Evolutionary conservation across 768 basidiomycete species (phyloP).

Genomic region (Termitomyces eurrhizus): DNA sequence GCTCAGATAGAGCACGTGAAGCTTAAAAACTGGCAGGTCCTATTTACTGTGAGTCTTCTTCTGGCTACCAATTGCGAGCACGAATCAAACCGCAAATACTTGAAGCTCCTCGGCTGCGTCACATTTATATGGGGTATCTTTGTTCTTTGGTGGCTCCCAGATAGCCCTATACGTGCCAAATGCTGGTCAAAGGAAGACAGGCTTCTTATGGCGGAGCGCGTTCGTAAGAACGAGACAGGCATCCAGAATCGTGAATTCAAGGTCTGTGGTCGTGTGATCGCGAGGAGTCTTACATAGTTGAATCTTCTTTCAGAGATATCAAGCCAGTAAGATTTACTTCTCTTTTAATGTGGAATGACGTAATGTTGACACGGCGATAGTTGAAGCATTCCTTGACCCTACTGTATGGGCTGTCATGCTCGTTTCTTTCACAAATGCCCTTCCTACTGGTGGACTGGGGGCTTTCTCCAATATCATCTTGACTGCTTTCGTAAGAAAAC

Average conservation of each 20-base stretch:
- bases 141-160: constrained; percentile 47
- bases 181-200: constrained; percentile 46
- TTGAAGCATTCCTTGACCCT: constrained; percentile 42
- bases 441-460: constrained; percentile 45
- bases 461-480: constrained; percentile 53
- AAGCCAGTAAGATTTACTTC: constrained; percentile 24
- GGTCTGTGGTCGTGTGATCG: constrained; percentile 12
- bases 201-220: constrained; percentile 44
- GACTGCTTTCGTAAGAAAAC: constrained; percentile 34
- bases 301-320: constrained; percentile 19
- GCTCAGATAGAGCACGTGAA: constrained; percentile 36
- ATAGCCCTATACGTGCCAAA: constrained; percentile 42
- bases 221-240: constrained; percentile 49
- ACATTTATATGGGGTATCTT: constrained; percentile 47
- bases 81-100: constrained; percentile 2
- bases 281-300: neutral
- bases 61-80: neutral
- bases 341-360: neutral
- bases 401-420: constrained; percentile 43
- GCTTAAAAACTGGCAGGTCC: constrained; percentile 48
- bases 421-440: constrained; percentile 44
- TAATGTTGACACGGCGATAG: constrained; percentile 15
- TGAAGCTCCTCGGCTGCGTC: constrained; percentile 37
- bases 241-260: constrained; percentile 52
- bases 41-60: constrained; percentile 31